Percentiles rank a stretch among this genome's conserved stretches.
These are phyloP conservation scores for Pyronema omphalodes DNA, from an alignment of 495 filamentous ascomycete genomes.

Conservation along the genomic window DNA sequence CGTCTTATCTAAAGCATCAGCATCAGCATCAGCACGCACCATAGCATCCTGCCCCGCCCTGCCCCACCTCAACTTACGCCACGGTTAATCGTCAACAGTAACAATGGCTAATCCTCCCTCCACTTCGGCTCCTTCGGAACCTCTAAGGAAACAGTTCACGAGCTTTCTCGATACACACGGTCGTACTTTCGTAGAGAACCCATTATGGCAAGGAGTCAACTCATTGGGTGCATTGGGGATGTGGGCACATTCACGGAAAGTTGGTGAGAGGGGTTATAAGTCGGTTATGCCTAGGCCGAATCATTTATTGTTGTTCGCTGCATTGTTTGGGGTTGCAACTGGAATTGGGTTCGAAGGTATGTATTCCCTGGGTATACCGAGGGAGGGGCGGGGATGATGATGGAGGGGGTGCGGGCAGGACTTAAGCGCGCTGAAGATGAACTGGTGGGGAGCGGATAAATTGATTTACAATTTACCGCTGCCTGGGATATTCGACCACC, in stretches of 20 bases:
- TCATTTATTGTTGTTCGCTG: background rate
- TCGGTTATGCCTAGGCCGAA: background rate
- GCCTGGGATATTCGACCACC: no score
- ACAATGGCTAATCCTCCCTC: background rate
- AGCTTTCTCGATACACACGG: background rate
- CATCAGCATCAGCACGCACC: no score
- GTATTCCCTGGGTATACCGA: background rate
- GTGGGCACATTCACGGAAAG: no score
- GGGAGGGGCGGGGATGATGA: background rate
- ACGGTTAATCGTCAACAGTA: background rate
- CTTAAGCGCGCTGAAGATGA: no score
- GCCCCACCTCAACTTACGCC: background rate
- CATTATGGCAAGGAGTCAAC: no score
- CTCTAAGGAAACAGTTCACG: background rate
- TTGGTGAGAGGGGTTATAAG: no score
- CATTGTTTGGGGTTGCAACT: background rate
- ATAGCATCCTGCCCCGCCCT: background rate
- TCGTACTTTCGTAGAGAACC: background rate
- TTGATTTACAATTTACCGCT: no score
- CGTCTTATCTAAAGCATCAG: no score
- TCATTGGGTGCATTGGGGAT: no score
- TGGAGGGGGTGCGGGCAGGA: no score
- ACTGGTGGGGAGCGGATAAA: no score
- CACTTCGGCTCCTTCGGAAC: background rate
- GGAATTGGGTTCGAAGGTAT: background rate